Evolutionary conservation across 257 asterid species (phyloP), one percentile per base, ranked within the genome.

Genomic region (Scutellaria minor): DNA sequence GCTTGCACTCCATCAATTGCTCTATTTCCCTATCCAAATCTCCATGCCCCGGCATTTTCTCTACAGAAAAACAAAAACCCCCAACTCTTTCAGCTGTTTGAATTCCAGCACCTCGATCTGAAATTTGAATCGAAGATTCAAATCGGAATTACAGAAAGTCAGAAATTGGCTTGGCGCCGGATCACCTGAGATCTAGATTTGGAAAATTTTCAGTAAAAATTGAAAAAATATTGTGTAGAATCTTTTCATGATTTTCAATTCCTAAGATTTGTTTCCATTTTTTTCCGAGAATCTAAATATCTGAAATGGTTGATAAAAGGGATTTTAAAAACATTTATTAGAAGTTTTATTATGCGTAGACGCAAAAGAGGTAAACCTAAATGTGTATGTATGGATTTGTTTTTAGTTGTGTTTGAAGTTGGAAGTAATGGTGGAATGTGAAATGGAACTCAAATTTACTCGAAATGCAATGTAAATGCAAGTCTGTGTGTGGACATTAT

Each of bases 1-100:
- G 95, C 87, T 92, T 92, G 87, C 98, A 90, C 83, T 90, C 97
- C 98, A 90, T 92, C 90, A 92, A 77, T 68, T 92, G 98, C 83
- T 79, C 93, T 66, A 92, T 83, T 73, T 92, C 95, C 90, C 97
- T 77, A 64, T 92, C 97, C 86, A 92, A 87, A 92, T 92, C 98
- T 75, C 87, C 94, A 75, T 84, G 92, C 78, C 88, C 85, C 82
- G 98, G 95, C 98, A 92, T 92, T 83, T 87, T 70, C 58, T 74
- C 76, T 18, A 59, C 3, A 2, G 27, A 13, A 40, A 62, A 57
- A 31, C 14, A 48, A 70, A 79, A 70, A 79, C 73, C 52, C 67
- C 66, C 68, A 18, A 70, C 65, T 50, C 61, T 56, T 77, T 65
- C 81, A 47, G 79, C 73, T 71, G 76, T 31, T 70, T 61, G 78